phyloP scores from a whole-genome alignment of 2,329 filamentous ascomycete species.

The Fusarium coffeatum region DNA sequence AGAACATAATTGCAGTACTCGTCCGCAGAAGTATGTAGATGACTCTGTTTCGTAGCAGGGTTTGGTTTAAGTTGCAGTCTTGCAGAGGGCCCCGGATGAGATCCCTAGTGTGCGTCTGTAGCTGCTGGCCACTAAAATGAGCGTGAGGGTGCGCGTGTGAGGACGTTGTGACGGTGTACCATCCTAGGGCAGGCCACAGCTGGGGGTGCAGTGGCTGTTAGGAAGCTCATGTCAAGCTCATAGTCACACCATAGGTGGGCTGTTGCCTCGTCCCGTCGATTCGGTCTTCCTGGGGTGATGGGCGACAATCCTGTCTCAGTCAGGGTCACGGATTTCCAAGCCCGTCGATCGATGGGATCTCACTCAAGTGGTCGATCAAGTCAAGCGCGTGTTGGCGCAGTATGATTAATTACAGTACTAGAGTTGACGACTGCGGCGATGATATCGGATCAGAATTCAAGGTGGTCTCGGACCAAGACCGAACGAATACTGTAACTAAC shows the following conservation, averaged over 20 bases:
- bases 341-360: constrained; percentile 45
- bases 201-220: constrained; percentile 36
- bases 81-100: constrained; percentile 36
- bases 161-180: constrained; percentile 33
- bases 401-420: constrained; percentile 10
- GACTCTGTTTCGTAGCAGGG: constrained; percentile 23
- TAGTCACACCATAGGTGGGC: constrained; percentile 47
- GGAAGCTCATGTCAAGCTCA: constrained; percentile 41
- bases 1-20: not conserved
- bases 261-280: constrained; percentile 45
- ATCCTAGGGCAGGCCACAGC: constrained; percentile 42
- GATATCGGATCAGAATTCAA: constrained; percentile 12
- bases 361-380: constrained; percentile 40
- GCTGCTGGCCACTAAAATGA: constrained; percentile 31
- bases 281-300: constrained; percentile 40
- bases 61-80: constrained; percentile 4
- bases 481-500: constrained; percentile 11
- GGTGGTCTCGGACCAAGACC: constrained; percentile 18
- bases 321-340: constrained; percentile 34
- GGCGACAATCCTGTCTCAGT: constrained; percentile 42
- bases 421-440: constrained; percentile 35
- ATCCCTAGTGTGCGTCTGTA: constrained; percentile 28
- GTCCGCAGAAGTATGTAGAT: constrained; percentile 6
- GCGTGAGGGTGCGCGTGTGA: constrained; percentile 37
- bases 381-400: constrained; percentile 8